These are phyloP conservation scores for Pachysandra terminalis DNA, from an alignment of 164 flowering plant species.

Conservation along the genomic window DNA sequence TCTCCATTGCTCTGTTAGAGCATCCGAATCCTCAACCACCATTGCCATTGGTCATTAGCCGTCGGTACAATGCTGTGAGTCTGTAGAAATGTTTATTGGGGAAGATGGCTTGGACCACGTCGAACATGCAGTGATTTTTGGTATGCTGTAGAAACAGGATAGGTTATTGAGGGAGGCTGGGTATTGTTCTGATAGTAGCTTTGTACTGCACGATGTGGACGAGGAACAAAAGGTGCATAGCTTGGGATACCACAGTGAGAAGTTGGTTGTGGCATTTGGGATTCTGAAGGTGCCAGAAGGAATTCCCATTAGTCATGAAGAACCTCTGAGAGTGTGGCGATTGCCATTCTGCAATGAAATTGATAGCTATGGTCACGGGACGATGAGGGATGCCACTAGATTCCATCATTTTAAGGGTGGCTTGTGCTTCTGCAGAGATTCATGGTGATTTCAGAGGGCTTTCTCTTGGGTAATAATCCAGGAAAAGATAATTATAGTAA, in stretches of 20 bases:
- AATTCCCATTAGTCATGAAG: slow-evolving; percentile 72
- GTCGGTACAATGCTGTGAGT: too few species aligned
- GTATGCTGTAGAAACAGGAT: slow-evolving; percentile 48
- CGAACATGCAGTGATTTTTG: slow-evolving; percentile 43
- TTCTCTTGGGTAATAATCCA: too few species aligned
- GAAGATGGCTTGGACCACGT: slow-evolving; percentile 52
- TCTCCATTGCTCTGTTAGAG: too few species aligned
- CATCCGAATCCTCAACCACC: too few species aligned
- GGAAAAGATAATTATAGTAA: too few species aligned
- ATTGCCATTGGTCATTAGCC: too few species aligned
- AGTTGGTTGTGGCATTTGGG: slow-evolving; percentile 78
- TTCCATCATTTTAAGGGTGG: slow-evolving; percentile 81
- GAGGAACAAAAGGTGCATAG: slow-evolving; percentile 73
- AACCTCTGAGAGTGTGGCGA: slow-evolving; percentile 88
- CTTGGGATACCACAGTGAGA: slow-evolving; percentile 71
- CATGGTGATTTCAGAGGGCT: slow-evolving; percentile 43
- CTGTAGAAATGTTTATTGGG: slow-evolving; percentile 70
- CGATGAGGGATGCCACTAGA: slow-evolving; percentile 81
- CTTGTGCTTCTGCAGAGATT: slow-evolving; percentile 64
- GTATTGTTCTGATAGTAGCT: slow-evolving; percentile 64
- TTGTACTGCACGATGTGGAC: slow-evolving; percentile 77
- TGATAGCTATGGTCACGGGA: slow-evolving; percentile 53
- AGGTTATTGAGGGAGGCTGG: slow-evolving; percentile 63
- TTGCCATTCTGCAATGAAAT: slow-evolving; percentile 76
- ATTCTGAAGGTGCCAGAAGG: slow-evolving; percentile 59